Base-by-base conservation (phyloP, 108 stramenopile species). In the Pseudonitzschia multiseries region DNA sequence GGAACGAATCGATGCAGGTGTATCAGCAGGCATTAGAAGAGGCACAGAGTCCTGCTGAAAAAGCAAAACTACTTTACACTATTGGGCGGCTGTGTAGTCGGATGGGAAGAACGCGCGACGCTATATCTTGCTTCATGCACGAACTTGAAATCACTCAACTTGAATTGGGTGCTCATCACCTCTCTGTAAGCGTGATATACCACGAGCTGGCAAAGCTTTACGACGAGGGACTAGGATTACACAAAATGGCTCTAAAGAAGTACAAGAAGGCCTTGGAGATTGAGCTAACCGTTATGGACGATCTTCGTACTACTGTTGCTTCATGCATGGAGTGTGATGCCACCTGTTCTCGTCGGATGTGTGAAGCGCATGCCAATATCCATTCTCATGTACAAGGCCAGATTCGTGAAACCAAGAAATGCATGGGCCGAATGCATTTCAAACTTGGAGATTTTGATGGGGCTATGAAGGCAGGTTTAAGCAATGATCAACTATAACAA, bases 391-490 rank as follows among this genome's bases (percentile, higher is more conserved):
- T 70, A 29, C 56, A 61, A 28, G 57, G 68, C 27, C 80, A 76
- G 29, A 75, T 81, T 22, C 67, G 75, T 20, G 80, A 81, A 64
- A 76, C 75, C 26, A 76, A 81, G 41, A 72, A 76, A 31, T 26
- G 50, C 26, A 65, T 68, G 26, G 80, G 80, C 15, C 70, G 75
- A 0, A 69, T 81, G 36, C 75, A 81, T 64, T 81, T 64, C 71
- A 81, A 81, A 54, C 43, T 76, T 27, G 80, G 80, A 24, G 72
- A 81, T 59, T 81, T 81, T 69, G 71, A 72, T 29, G 71, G 59
- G 51, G 80, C 80, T 0, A 33, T 81, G 60, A 51, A 63, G 68
- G 69, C 80, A 32, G 21, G 57, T 33, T 29, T 73, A 17, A 26
- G 33, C 12, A 41, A 20, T 43, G 36, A 65, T 42, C 64, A 36